Evolutionary conservation across 768 basidiomycete species (phyloP), one percentile per base, ranked within the genome.

Genomic region (Inosperma sp.): DNA sequence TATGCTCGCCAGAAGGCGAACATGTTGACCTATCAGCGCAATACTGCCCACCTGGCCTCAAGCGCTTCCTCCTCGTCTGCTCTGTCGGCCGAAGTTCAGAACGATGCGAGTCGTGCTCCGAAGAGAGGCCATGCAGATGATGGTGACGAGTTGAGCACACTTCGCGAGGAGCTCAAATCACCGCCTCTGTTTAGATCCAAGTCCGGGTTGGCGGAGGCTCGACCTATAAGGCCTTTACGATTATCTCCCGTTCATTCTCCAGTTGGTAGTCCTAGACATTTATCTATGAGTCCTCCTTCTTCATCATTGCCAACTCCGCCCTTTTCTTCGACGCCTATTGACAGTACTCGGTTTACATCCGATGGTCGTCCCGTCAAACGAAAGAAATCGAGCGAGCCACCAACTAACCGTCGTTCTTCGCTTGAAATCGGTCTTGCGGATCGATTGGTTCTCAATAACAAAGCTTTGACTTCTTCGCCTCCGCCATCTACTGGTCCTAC

Each of bases 1-100:
- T 51, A 61, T 7, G 69, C 66, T 10, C 56, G 66, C 52, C 68
- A 66, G 41, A 60, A 59, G 44, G 54, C 70, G 14, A 58, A 60
- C 6, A 59, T 56, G 0, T 55, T 69, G n/a, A 51, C 66, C 17
- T 57, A 53, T 9, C 63, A 62, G 33, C 56, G 56, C 35, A 54
- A 51, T 23, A n/a, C 22, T 30, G 1, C 23, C n/a, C n/a, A n/a
- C n/a, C n/a, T n/a, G n/a, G n/a, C n/a, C 46, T 46, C 35, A 39
- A 40, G 33, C 42, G 50, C n/a, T 40, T 55, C 31, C 10, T 29
- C 34, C 2, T 35, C 51, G 30, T 14, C 7, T 31, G 25, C 51
- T 2, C 7, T 26, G 3, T 46, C 35, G 6, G 21, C 10, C 26
- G 21, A 45, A 14, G 17, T 6, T 19, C 42, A 30, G 27, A 44